Evolutionary conservation across 306 rosid species (phyloP), one percentile per base, ranked within the genome.

Genomic region (Prunus campanulata): DNA sequence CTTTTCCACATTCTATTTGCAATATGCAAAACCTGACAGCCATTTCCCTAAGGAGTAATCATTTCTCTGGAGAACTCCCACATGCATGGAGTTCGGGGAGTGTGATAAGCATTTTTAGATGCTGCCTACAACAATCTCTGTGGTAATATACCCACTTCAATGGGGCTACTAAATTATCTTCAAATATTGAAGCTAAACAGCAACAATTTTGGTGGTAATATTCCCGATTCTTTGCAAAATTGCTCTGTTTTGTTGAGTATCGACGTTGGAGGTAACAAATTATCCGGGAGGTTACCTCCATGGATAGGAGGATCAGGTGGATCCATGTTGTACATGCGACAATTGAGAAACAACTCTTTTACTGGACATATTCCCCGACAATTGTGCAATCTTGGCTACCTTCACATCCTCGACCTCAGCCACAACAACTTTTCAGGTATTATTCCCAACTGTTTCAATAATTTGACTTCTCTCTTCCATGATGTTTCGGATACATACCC

Each of bases 301-400:
- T 57, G 75, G 75, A 49, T 68, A 18, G 76, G 80, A 24, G 75
- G 81, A 8, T 24, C 52, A 30, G 13, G 15, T 11, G 7, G 13
- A 25, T 29, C 24, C 16, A 19, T 2, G 48, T 10, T 60, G 10
- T 6, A 0, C 18, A 27, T 12, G 8, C 42, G 69, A 48, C 39
- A 32, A 32, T 1, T 32, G 39, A 0, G 6, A 32, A 4, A 4
- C 39, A 32, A 5, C 39, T 32, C 0, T 32, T 32, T 32, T 5
- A 32, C 6, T 5, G 1, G 39, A 32, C 39, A 32, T 32, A 32
- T 32, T 32, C 39, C 39, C 6, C 39, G 0, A 32, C 6, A 32
- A 32, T 32, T 32, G 6, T 32, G 39, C 39, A 32, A 32, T 32
- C 39, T 32, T 0, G 6, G 6, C 39, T 32, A 32, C 39, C 39